These are phyloP conservation scores for Auriculariales sp. DNA, from an alignment of 768 basidiomycete species.

Conservation along the genomic window DNA sequence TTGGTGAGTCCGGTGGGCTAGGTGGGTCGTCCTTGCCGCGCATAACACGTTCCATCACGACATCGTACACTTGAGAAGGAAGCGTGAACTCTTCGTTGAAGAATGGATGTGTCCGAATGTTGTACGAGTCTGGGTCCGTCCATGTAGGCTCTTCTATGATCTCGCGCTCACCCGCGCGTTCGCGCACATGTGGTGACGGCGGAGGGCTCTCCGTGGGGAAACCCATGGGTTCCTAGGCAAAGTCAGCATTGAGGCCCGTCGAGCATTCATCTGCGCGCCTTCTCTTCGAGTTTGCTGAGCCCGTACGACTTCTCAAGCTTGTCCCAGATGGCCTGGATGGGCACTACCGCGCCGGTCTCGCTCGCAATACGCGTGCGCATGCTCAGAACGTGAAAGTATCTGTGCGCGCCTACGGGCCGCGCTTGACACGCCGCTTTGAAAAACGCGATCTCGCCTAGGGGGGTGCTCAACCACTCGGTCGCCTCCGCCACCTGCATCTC, in stretches of 20 bases:
- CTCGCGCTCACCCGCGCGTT: too few species aligned
- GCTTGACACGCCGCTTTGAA: constrained; percentile 72
- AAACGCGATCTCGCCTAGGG: constrained; percentile 75
- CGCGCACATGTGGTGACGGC: too few species aligned
- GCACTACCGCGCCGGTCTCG: constrained; percentile 49
- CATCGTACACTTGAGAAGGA: constrained; percentile 38
- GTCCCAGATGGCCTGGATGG: constrained; percentile 54
- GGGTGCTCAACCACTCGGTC: too few species aligned
- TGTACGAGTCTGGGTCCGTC: too few species aligned
- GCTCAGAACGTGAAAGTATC: constrained; percentile 65
- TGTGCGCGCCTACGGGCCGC: constrained; percentile 74
- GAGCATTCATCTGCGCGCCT: too few species aligned
- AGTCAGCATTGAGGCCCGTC: too few species aligned
- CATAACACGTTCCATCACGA: constrained; percentile 41
- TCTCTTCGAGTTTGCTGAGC: constrained; percentile 56
- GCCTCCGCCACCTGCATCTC: too few species aligned
- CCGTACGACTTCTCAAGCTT: constrained; percentile 63
- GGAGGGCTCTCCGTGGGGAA: too few species aligned
- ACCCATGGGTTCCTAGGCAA: too few species aligned
- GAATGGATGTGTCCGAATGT: constrained; percentile 53
- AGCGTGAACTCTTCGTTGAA: constrained; percentile 56
- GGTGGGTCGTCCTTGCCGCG: constrained; percentile 43
- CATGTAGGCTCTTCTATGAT: too few species aligned
- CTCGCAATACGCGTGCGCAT: constrained; percentile 58
- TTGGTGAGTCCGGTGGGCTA: constrained; percentile 42